phyloP scores from a whole-genome alignment of 2,329 filamentous ascomycete species.

The Ascochyta lentis region DNA sequence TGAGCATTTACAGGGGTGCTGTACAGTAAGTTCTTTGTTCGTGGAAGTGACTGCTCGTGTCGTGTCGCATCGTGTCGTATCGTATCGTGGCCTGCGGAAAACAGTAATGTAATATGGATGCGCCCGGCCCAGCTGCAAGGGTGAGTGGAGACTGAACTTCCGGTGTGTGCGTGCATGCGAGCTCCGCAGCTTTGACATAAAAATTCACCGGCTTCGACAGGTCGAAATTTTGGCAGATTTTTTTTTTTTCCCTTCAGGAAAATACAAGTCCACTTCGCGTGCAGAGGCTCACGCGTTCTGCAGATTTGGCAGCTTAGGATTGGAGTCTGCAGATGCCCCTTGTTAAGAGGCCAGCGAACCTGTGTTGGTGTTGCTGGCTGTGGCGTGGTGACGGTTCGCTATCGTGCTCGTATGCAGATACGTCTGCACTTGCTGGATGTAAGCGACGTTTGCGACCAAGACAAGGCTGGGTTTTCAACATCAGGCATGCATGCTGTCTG shows the following conservation, averaged over 20 bases:
- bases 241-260: not conserved
- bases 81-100: not conserved
- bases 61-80: not conserved
- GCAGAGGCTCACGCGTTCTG: not conserved
- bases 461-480: no score
- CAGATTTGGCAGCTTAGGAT: not conserved
- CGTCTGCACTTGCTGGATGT: not conserved
- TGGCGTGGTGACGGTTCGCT: slow-evolving; percentile 26
- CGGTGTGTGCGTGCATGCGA: slow-evolving; percentile 1
- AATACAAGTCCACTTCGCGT: not conserved
- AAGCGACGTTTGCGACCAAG: not conserved
- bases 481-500: not conserved
- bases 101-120: not conserved
- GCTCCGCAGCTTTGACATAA: slow-evolving; percentile 12
- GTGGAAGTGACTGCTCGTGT: not conserved
- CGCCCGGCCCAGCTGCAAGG: not conserved
- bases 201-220: not conserved
- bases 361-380: slow-evolving; percentile 18
- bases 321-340: not conserved
- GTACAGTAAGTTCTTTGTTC: not conserved
- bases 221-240: slow-evolving; percentile 3
- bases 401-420: slow-evolving; percentile 4
- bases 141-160: slow-evolving; percentile 1
- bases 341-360: slow-evolving; percentile 15
- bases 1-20: no score